Conservation (phyloP, 495 filamentous ascomycete genomes). For the Hypoxylon rickii region DNA sequence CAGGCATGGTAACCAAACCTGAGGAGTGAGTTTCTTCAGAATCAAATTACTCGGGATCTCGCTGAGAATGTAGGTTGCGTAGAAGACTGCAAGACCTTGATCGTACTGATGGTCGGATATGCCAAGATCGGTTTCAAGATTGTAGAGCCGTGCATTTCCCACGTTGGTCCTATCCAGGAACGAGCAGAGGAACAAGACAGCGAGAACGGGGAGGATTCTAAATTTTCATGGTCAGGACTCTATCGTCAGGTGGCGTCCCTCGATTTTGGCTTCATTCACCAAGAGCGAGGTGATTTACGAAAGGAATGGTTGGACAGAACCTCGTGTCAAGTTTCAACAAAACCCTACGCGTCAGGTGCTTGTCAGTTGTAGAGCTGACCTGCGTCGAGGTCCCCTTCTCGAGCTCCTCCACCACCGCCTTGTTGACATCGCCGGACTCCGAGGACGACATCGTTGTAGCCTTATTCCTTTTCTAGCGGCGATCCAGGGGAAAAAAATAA, state of each 20-base stretch:
- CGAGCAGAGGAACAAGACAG: conserved; percentile 54
- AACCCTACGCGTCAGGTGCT: conserved; percentile 45
- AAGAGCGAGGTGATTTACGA: not conserved
- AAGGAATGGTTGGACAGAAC: conserved; percentile 38
- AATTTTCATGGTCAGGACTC: conserved; percentile 8
- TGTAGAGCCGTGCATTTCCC: conserved; percentile 81
- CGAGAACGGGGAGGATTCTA: conserved; percentile 56
- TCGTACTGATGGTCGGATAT: conserved; percentile 76
- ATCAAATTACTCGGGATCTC: conserved; percentile 86
- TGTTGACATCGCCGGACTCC: conserved; percentile 15
- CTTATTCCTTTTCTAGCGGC: conserved; percentile 7
- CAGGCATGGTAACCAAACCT: conserved; percentile 60
- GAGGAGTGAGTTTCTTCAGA: conserved; percentile 73
- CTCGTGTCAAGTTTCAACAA: conserved; percentile 60
- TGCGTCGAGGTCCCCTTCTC: conserved; percentile 27
- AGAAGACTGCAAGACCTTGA: conserved; percentile 59
- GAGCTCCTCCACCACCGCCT: conserved; percentile 31
- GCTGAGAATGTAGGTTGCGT: conserved; percentile 60
- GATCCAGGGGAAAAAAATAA: conserved; percentile 1
- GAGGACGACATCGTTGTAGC: conserved; percentile 26
- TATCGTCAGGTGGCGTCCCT: not conserved
- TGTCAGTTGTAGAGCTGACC: conserved; percentile 23
- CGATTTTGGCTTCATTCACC: not conserved
- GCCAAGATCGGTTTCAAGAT: conserved; percentile 64
- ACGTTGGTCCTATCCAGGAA: conserved; percentile 84